Evolutionary conservation across 2,329 filamentous ascomycete species (phyloP).

Genomic region (Pseudocercospora fuligena): DNA sequence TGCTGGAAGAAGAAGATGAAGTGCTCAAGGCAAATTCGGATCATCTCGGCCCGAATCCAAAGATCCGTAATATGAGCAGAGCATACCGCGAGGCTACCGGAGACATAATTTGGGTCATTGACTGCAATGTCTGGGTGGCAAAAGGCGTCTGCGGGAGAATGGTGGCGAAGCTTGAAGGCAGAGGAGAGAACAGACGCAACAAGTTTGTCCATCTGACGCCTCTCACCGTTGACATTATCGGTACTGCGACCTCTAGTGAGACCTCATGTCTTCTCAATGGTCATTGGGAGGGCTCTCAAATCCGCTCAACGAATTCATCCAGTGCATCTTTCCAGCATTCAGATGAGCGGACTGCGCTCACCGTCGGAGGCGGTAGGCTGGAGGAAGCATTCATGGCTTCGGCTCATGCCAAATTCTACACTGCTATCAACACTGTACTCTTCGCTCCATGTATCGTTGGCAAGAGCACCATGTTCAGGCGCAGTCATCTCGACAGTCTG

Average conservation of each 20-base stretch:
- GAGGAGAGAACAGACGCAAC: constrained; percentile 57
- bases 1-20: constrained; percentile 83
- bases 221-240: constrained; percentile 74
- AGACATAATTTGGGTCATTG: constrained; percentile 90
- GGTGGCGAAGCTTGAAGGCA: constrained; percentile 84
- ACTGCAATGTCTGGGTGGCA: constrained; percentile 94
- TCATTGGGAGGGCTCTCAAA: constrained; percentile 18
- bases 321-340: constrained; percentile 28
- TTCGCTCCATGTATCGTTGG: constrained; percentile 93
- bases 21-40: constrained; percentile 62
- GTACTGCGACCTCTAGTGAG: constrained; percentile 35
- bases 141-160: constrained; percentile 80
- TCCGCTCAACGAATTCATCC: constrained; percentile 34
- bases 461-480: constrained; percentile 98
- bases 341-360: constrained; percentile 32
- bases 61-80: constrained; percentile 94
- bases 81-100: constrained; percentile 87
- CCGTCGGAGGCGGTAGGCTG: constrained; percentile 73
- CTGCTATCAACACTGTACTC: constrained; percentile 90
- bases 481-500: constrained; percentile 81
- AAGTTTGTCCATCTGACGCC: constrained; percentile 97
- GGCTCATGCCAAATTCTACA: constrained; percentile 95
- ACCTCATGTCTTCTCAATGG: constrained; percentile 30
- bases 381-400: constrained; percentile 96
- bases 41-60: constrained; percentile 88